Evolutionary conservation across 306 rosid genomes (phyloP), one percentile per base, ranked within the genome.

Genomic region (Quercus glauca): DNA sequence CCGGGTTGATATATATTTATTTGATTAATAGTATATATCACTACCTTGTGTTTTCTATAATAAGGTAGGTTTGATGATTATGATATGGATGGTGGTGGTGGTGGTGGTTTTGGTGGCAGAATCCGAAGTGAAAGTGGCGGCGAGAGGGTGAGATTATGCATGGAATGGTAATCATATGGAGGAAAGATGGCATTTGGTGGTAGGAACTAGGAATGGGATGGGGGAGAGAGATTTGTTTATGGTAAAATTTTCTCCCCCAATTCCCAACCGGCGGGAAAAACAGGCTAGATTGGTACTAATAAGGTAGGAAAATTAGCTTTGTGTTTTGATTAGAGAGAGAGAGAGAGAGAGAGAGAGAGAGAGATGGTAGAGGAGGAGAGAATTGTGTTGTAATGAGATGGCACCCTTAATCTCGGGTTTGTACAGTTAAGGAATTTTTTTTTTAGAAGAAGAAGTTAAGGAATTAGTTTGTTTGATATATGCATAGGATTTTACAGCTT

Each of bases 181-280:
- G 78, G 65, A 21, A 19, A 26, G 21, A 33, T 65, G 75, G 81
- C 88, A 83, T 79, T 14, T 26, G 79, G 65, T 45, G 74, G 55
- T 33, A 83, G n/a, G 85, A 73, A 65, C 3, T 33, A 83, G 26
- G 85, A 73, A 65, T 5, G 53, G 77, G 79, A 71, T 76, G 72
- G 33, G 77, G 13, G 76, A 78, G 78, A 71, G 56, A 20, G 56
- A 71, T 73, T 6, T 68, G 18, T 15, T 6, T 19, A 2, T 4
- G 33, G 29, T 45, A 26, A 1, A 53, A 2, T 73, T 23, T 75
- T 88, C 73, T 88, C 82, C 89, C 89, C 71, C 85, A 64, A 13
- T 79, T 85, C 88, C 89, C 91, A 70, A 76, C 86, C 92, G 72
- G 83, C 83, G 85, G 87, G 92, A 76, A 82, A 69, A 55, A 51